Percentiles rank a stretch among this genome's conserved stretches.
Evolutionary conservation across 1,139 yeast species (phyloP).

Genomic region (Sugiyamaella xylanicola): DNA sequence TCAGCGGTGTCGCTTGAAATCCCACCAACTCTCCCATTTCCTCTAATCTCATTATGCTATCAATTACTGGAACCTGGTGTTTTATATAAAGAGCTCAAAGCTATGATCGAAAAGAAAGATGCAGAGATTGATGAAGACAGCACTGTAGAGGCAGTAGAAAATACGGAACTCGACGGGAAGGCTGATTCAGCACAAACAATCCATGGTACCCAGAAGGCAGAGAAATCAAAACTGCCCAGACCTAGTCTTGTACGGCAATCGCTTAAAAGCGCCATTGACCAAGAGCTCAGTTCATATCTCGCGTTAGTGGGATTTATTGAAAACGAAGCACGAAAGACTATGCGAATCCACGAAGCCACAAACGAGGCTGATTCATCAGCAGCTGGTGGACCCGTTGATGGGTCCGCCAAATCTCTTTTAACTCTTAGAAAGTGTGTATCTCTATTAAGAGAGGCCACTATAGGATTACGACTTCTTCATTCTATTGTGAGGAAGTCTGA

Average conservation of each 20-base stretch:
- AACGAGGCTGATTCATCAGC: too few relatives aligned
- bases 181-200: neutral
- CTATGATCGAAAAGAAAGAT: slow-evolving; percentile 40
- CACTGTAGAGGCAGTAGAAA: neutral
- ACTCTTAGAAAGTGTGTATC: slow-evolving; percentile 48
- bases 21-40: slow-evolving; percentile 58
- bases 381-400: slow-evolving; percentile 12
- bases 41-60: slow-evolving; percentile 60
- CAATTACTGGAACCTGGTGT: slow-evolving; percentile 73
- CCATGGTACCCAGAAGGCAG: neutral
- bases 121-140: neutral
- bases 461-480: slow-evolving; percentile 59
- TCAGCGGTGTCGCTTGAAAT: slow-evolving; percentile 37
- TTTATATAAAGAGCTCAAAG: slow-evolving; percentile 54
- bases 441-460: slow-evolving; percentile 54
- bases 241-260: slow-evolving; percentile 61
- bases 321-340: slow-evolving; percentile 37
- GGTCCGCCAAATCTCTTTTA: slow-evolving; percentile 29
- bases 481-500: slow-evolving; percentile 44
- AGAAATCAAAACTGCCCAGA: slow-evolving; percentile 17
- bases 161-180: too few relatives aligned
- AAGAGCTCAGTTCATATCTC: slow-evolving; percentile 57
- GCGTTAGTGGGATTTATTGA: slow-evolving; percentile 58
- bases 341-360: neutral
- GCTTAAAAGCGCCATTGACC: slow-evolving; percentile 57